Evolutionary conservation across 2,329 filamentous ascomycete genomes (phyloP).

Genomic region (Colletotrichum sp.): DNA sequence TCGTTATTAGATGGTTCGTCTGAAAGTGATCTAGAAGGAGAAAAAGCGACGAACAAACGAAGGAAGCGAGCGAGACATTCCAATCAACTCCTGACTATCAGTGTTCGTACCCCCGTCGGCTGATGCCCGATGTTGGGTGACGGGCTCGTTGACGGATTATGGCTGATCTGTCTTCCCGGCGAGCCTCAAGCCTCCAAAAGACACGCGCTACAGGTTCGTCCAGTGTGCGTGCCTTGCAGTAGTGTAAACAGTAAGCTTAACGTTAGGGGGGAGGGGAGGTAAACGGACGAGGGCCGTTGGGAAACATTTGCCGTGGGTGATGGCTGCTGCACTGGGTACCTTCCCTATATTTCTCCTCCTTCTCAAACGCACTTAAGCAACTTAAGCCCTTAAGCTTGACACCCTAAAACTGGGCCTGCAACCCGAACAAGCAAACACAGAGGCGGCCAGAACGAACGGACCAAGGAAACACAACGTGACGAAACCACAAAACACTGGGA

Average conservation of each 20-base stretch:
- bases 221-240: neutral
- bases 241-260: neutral
- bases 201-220: neutral
- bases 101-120: neutral
- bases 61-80: slow-evolving; percentile 9
- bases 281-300: neutral
- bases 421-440: neutral
- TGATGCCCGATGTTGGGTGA: neutral
- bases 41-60: neutral
- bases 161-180: neutral
- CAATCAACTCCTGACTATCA: slow-evolving; percentile 13
- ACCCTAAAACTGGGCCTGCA: neutral
- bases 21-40: neutral
- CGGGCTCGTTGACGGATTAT: neutral
- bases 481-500: neutral
- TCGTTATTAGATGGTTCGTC: neutral
- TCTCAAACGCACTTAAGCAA: neutral
- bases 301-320: neutral
- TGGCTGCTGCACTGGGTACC: neutral
- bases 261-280: neutral
- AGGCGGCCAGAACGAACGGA: neutral
- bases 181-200: neutral
- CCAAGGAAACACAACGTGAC: neutral
- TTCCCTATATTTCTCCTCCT: neutral
- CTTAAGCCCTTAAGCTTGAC: slow-evolving; percentile 6